These are phyloP conservation scores for Domatiomyces globalis DNA, from an alignment of 2,329 filamentous ascomycete species.

Conservation along the genomic window DNA sequence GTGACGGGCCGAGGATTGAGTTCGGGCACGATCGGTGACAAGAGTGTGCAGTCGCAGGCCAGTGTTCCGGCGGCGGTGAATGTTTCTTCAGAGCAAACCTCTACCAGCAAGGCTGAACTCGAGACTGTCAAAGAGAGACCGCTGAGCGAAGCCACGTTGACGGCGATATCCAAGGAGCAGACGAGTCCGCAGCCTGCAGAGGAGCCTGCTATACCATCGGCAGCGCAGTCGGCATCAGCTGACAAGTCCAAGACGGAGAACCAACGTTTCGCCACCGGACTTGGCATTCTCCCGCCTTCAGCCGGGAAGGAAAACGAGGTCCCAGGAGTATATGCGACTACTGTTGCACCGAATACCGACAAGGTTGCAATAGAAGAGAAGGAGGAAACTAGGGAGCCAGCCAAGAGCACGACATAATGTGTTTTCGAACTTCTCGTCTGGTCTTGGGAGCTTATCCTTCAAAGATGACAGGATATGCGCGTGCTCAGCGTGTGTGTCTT, in stretches of 20 bases:
- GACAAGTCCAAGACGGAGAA: neutral
- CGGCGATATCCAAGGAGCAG: neutral
- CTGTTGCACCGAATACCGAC: neutral
- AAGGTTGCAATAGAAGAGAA: neutral
- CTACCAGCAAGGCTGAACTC: neutral
- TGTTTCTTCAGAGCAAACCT: neutral
- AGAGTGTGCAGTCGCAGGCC: neutral
- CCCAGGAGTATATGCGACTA: neutral
- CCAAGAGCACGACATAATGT: neutral
- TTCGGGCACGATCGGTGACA: neutral
- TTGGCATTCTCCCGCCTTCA: neutral
- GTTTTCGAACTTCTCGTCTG: neutral
- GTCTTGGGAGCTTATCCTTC: neutral
- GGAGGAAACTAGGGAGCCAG: neutral
- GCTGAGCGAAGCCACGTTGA: neutral
- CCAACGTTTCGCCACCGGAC: neutral
- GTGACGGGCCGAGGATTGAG: neutral
- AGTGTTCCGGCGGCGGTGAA: neutral
- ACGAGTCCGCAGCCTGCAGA: neutral
- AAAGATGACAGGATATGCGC: neutral
- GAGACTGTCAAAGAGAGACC: neutral
- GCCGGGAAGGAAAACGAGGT: neutral
- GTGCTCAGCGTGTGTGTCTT: neutral
- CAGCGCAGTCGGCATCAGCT: neutral
- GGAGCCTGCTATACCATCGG: neutral